Conservation (phyloP, 75 land plant genomes). For the Chamaecyparis obtusa region DNA sequence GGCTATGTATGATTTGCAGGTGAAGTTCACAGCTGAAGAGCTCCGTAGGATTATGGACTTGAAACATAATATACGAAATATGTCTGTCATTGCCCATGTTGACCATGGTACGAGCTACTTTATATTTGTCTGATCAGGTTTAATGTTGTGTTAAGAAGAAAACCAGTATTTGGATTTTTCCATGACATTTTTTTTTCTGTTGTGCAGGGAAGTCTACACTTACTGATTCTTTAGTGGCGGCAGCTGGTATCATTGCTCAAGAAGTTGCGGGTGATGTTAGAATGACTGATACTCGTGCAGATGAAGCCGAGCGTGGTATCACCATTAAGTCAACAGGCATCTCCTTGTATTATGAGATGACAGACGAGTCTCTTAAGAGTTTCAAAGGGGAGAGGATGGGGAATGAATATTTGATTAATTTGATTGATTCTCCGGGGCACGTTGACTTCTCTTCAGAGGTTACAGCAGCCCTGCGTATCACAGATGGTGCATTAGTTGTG, state of each 20-base stretch:
- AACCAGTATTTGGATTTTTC: not conserved
- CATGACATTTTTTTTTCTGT: not conserved
- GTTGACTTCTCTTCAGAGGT: slow-evolving; percentile 64
- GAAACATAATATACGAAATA: slow-evolving; percentile 53
- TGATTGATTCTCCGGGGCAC: slow-evolving; percentile 82
- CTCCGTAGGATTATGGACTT: slow-evolving; percentile 56
- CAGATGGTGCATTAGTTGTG: slow-evolving; percentile 92
- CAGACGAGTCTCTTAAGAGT: slow-evolving; percentile 55
- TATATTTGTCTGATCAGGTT: not conserved
- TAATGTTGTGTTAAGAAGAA: not conserved
- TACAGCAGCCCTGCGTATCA: slow-evolving; percentile 73
- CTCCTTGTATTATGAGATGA: slow-evolving; percentile 72
- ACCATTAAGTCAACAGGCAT: slow-evolving; percentile 83
- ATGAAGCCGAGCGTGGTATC: slow-evolving; percentile 46
- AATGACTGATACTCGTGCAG: slow-evolving; percentile 68
- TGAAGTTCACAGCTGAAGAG: slow-evolving; percentile 87
- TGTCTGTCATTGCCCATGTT: slow-evolving; percentile 62
- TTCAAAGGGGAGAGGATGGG: slow-evolving; percentile 62
- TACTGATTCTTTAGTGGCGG: slow-evolving; percentile 73
- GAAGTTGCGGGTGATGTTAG: slow-evolving; percentile 85
- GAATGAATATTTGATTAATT: slow-evolving; percentile 73
- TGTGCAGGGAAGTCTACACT: slow-evolving; percentile 68
- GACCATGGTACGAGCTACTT: slow-evolving; percentile 32
- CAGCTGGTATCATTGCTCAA: slow-evolving; percentile 78
- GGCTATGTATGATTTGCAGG: slow-evolving; percentile 23